Conservation (phyloP, 1,284 basidiomycete genomes). For the Vanrija sp. region DNA sequence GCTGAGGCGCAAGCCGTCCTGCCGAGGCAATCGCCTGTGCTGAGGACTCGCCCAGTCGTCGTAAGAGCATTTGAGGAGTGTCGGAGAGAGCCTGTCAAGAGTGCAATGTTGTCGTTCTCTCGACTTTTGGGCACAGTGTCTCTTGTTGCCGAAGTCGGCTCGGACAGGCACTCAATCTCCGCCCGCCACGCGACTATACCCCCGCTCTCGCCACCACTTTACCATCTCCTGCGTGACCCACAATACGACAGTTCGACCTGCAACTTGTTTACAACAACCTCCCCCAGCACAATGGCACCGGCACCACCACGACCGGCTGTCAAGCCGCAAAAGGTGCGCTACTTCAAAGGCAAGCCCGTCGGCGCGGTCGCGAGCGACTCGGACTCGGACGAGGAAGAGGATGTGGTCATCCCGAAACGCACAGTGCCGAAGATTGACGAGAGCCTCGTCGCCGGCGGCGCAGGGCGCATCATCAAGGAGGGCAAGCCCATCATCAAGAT, state of each 20-base stretch:
- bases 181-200: neutral
- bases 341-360: conserved; percentile 45
- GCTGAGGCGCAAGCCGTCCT: no score
- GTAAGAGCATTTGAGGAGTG: no score
- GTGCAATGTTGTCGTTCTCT: no score
- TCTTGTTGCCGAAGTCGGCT: no score
- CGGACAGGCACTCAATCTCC: neutral
- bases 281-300: neutral
- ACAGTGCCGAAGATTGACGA: conserved; percentile 14
- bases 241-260: neutral
- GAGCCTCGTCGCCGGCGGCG: conserved; percentile 44
- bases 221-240: neutral
- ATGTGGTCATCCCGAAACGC: conserved; percentile 6
- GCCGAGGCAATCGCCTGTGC: no score
- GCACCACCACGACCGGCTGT: neutral
- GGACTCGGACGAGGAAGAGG: conserved; percentile 28
- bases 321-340: conserved; percentile 31
- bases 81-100: no score
- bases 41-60: no score
- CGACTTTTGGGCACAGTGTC: no score
- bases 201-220: neutral
- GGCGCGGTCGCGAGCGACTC: conserved; percentile 27
- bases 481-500: conserved; percentile 28
- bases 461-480: conserved; percentile 36
- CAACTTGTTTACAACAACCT: neutral